Evolutionary conservation across 257 asterid genomes (phyloP).

Genomic region (Solanum pennellii): DNA sequence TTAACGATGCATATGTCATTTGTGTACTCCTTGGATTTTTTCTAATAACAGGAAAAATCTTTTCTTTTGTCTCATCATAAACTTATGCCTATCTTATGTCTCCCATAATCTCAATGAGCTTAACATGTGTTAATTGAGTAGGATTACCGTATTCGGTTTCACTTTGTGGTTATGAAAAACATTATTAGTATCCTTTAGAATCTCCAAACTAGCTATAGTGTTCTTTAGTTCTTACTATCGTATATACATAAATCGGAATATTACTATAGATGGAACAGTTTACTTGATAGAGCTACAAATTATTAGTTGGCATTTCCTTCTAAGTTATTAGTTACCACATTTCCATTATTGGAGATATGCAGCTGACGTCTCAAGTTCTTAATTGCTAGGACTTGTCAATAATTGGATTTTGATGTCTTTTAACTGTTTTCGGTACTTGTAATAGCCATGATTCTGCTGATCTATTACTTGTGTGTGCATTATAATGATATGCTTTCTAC

Average conservation of each 20-base stretch:
- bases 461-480: background rate
- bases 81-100: background rate
- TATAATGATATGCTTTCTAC: background rate
- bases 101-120: background rate
- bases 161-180: background rate
- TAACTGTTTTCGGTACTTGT: background rate
- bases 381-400: background rate
- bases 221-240: background rate
- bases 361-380: background rate
- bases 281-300: background rate
- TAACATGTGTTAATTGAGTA: background rate
- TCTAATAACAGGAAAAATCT: constrained; percentile 27
- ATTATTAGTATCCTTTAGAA: background rate
- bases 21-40: constrained; percentile 17
- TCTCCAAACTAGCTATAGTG: background rate
- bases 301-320: background rate
- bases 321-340: background rate
- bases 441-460: background rate
- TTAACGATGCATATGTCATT: constrained; percentile 18
- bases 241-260: background rate
- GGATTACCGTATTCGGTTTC: background rate
- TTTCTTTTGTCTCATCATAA: background rate
- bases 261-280: background rate
- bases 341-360: background rate
- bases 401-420: background rate